phyloP scores from a whole-genome alignment of 2,329 filamentous ascomycete genomes.

The Exophiala calicioides region DNA sequence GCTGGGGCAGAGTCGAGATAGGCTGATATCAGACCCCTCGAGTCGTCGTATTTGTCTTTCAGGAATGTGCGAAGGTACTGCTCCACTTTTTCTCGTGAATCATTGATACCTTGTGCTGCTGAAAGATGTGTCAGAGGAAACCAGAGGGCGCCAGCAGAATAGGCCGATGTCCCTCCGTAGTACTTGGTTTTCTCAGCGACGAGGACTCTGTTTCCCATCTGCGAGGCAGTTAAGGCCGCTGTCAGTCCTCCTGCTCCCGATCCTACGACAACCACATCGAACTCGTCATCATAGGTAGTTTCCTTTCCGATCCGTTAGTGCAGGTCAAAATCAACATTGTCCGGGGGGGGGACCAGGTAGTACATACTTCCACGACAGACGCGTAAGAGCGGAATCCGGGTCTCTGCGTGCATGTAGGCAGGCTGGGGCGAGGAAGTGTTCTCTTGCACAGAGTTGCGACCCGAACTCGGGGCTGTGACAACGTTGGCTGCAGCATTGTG shows the following conservation, averaged over 20 bases:
- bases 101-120: conserved; percentile 28
- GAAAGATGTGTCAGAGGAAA: conserved; percentile 35
- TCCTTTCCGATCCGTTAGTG: no score
- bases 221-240: conserved; percentile 35
- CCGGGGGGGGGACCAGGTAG: no score
- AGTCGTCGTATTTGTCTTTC: conserved; percentile 11
- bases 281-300: no score
- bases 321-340: no score
- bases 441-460: no score
- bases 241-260: conserved; percentile 37
- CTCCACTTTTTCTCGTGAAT: conserved; percentile 33
- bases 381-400: no score
- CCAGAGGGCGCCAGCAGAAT: conserved; percentile 41
- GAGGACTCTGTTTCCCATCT: conserved; percentile 31
- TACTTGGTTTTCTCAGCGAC: conserved; percentile 39
- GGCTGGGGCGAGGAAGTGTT: no score
- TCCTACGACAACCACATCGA: conserved; percentile 39
- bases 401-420: no score
- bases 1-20: conserved; percentile 37
- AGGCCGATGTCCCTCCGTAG: conserved; percentile 40
- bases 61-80: conserved; percentile 20
- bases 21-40: conserved; percentile 19
- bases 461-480: no score
- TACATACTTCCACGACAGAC: no score
- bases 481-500: no score